Evolutionary conservation across 2,329 filamentous ascomycete genomes (phyloP), one percentile per base, ranked within the genome.

Genomic region (Colletotrichum lindemuthianum): DNA sequence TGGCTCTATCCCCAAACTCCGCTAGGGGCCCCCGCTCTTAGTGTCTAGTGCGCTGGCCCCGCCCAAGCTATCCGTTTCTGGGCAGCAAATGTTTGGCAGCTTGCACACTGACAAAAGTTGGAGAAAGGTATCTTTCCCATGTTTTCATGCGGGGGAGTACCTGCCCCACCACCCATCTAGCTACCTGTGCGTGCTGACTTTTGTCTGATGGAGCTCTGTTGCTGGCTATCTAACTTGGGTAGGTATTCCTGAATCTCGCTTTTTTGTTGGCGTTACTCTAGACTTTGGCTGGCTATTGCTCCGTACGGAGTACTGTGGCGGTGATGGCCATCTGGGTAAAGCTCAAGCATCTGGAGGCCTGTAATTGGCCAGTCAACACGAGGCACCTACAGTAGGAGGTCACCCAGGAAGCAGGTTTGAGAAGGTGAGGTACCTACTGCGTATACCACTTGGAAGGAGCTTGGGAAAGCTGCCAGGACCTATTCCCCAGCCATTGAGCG

Each of bases 61-160:
- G 45, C 58, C 61, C 33, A 54, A 61, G 58, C 61, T 60, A 55
- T 60, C 61, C 61, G 61, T 59, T 60, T 51, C 44, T 44, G 61
- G 50, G 24, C 24, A 24, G 24, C 24, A 24, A 24, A 24, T 24
- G 24, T 44, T 44, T 49, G 54, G 55, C 55, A 50, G 59, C 59
- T 51, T 16, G 45, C 24, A 24, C 24, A 24, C 24, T 24, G 24
- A 24, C 24, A 58, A 39, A 51, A 16, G 4, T 39, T 44, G 33
- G 15, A 32, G 32, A 10, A 16, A 55, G 44, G 61, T 65, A 50
- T 43, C 50, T 60, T 53, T 61, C 61, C 40, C 61, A 55, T 56
- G n/a, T 44, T 50, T 34, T 44, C 51, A 39, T 32, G n/a, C 10
- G 40, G 8, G 3, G 50, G 13, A 36, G 8, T 41, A 65, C 58